Conservation (phyloP, 352 stramenopile species). For the Globisporangium ultimum region DNA sequence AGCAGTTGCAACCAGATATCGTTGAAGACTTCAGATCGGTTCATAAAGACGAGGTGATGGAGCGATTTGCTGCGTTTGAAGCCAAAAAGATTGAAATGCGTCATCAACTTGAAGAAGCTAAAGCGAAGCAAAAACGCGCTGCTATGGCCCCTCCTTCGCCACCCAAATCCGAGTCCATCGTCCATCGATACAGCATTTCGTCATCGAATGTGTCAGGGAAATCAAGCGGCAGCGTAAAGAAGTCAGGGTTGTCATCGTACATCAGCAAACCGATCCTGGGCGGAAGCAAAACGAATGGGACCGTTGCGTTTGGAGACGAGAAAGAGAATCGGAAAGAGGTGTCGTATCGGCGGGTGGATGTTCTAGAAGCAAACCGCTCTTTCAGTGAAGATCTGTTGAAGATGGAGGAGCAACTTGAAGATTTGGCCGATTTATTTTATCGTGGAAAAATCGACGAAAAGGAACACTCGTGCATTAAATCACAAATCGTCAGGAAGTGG, state of each 20-base stretch:
- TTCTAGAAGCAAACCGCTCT: slow-evolving; percentile 60
- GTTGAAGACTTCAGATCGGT: slow-evolving; percentile 68
- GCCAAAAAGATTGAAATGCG: slow-evolving; percentile 86
- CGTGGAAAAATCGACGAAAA: slow-evolving; percentile 84
- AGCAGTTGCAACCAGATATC: slow-evolving; percentile 68
- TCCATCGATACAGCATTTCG: slow-evolving; percentile 40
- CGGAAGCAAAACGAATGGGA: slow-evolving; percentile 17
- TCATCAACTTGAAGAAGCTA: slow-evolving; percentile 71
- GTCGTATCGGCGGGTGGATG: slow-evolving; percentile 69
- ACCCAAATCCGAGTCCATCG: slow-evolving; percentile 40
- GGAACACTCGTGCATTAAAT: slow-evolving; percentile 79
- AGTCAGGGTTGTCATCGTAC: slow-evolving; percentile 45
- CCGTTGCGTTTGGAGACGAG: slow-evolving; percentile 22
- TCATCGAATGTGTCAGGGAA: slow-evolving; percentile 24
- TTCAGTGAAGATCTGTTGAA: slow-evolving; percentile 67
- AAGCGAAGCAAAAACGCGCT: slow-evolving; percentile 40
- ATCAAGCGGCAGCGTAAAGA: slow-evolving; percentile 18
- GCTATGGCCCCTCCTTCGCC: slow-evolving; percentile 48
- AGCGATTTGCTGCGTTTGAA: slow-evolving; percentile 71
- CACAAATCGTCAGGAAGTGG: slow-evolving; percentile 80
- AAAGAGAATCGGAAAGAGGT: slow-evolving; percentile 41
- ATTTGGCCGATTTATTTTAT: slow-evolving; percentile 64
- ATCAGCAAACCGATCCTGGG: slow-evolving; percentile 61
- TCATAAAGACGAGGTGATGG: slow-evolving; percentile 84
- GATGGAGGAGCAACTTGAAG: slow-evolving; percentile 81